Evolutionary conservation across 768 basidiomycete species (phyloP).

Genomic region (Tephrocybe sp.): DNA sequence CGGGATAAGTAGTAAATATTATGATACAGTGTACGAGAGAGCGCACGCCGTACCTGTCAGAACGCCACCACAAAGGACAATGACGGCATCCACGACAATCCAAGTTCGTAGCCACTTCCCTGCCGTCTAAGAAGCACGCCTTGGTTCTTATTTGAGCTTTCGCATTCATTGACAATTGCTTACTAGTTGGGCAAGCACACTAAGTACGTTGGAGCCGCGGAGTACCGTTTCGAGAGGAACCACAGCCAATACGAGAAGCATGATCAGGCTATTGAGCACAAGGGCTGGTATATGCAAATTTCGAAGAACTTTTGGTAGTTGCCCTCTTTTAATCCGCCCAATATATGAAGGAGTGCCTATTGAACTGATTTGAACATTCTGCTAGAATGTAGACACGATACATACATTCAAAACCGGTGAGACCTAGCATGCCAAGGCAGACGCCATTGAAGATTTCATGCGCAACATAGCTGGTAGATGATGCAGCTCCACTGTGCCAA

Average conservation of each 20-base stretch:
- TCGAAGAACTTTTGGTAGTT: constrained; percentile 59
- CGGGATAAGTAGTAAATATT: background rate
- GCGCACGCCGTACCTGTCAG: constrained; percentile 50
- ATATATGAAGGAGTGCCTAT: constrained; percentile 65
- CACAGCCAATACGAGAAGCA: constrained; percentile 59
- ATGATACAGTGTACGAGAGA: background rate
- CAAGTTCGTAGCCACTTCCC: constrained; percentile 63
- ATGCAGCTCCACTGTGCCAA: constrained; percentile 43
- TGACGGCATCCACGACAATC: constrained; percentile 64
- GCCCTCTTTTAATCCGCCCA: constrained; percentile 54
- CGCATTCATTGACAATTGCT: background rate
- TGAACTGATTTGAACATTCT: background rate
- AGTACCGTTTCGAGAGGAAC: constrained; percentile 52
- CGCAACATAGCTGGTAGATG: constrained; percentile 31
- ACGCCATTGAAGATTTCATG: constrained; percentile 63
- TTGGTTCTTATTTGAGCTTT: background rate
- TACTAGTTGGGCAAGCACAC: constrained; percentile 60
- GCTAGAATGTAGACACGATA: constrained; percentile 5
- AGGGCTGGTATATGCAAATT: constrained; percentile 66
- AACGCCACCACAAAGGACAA: constrained; percentile 75
- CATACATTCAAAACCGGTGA: constrained; percentile 72
- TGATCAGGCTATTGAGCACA: constrained; percentile 52
- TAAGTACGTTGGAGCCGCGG: constrained; percentile 60
- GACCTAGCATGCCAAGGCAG: constrained; percentile 69
- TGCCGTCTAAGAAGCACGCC: constrained; percentile 38